phyloP scores from a whole-genome alignment of 129 eudicot genomes.

The Centrapalus pauciflorus region DNA sequence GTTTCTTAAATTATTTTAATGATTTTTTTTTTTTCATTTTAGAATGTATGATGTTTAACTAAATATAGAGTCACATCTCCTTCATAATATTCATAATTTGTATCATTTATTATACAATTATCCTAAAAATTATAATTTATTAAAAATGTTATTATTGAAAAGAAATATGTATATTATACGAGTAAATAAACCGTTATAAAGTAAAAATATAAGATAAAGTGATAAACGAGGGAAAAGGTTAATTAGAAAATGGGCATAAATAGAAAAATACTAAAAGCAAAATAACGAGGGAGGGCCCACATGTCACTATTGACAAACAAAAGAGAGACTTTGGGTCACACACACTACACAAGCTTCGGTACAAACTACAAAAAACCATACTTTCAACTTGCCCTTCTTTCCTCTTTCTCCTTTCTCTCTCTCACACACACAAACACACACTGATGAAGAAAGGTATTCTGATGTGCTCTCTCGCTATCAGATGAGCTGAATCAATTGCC shows the following conservation, averaged over 20 bases:
- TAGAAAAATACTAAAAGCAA: not conserved
- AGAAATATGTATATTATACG: too few species aligned
- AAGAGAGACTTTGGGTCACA: conserved; percentile 16
- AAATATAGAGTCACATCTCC: too few species aligned
- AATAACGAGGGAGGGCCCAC: conserved; percentile 14
- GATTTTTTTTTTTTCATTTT: too few species aligned
- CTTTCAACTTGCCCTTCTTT: not conserved
- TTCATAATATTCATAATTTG: too few species aligned
- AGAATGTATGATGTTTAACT: too few species aligned
- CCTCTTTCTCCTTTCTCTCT: conserved; percentile 4
- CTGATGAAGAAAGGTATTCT: not conserved
- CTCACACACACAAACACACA: conserved; percentile 18
- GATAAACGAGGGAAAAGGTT: too few species aligned
- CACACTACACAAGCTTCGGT: conserved; percentile 4
- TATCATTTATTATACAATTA: too few species aligned
- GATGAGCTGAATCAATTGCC: conserved; percentile 19
- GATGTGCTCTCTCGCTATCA: conserved; percentile 13
- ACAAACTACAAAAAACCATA: conserved; percentile 13
- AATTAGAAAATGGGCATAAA: not conserved
- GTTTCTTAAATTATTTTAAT: too few species aligned
- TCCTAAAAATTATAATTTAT: too few species aligned
- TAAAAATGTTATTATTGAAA: too few species aligned
- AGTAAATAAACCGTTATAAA: too few species aligned
- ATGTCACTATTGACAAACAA: conserved; percentile 22
- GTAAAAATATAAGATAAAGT: too few species aligned